A percentile compares a stretch with the other conserved stretches of the same genome.
These are phyloP conservation scores for Leccinellum rugosiceps DNA, from an alignment of 768 basidiomycete genomes.

Conservation along the genomic window DNA sequence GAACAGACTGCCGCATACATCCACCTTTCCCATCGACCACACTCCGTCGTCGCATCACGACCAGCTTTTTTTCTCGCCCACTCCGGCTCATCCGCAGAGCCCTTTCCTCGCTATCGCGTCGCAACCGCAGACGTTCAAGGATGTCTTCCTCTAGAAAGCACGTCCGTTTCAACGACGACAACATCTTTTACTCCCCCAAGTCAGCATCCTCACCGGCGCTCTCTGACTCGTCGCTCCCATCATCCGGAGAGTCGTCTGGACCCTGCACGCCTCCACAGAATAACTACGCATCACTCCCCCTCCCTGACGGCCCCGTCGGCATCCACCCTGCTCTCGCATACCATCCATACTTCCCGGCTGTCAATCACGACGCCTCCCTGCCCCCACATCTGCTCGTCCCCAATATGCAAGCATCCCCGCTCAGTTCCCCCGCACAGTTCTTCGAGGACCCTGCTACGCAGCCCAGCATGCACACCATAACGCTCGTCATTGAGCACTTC, in stretches of 20 bases:
- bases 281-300: conserved; percentile 11
- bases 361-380: conserved; percentile 20
- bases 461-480: conserved; percentile 28
- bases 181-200: conserved; percentile 31
- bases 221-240: conserved; percentile 31
- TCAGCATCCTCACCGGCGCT: conserved; percentile 24
- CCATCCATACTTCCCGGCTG: conserved; percentile 21
- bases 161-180: conserved; percentile 32
- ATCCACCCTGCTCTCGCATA: conserved; percentile 32
- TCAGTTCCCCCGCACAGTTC: conserved; percentile 19
- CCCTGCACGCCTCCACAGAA: conserved; percentile 31
- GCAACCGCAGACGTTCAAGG: background rate
- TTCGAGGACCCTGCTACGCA: conserved; percentile 32
- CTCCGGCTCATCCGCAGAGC: conserved; percentile 12
- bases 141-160: conserved; percentile 26
- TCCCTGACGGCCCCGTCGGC: conserved; percentile 27
- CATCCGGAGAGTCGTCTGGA: conserved; percentile 28
- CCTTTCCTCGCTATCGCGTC: conserved; percentile 10
- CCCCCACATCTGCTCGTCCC: conserved; percentile 18
- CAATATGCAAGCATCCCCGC: conserved; percentile 26
- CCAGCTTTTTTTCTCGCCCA: conserved; percentile 5
- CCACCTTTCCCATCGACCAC: background rate
- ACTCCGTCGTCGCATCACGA: background rate
- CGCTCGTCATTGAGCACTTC: conserved; percentile 29
- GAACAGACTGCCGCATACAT: background rate